These are phyloP conservation scores for Collybia mongolica DNA, from an alignment of 768 basidiomycete species.

Conservation along the genomic window DNA sequence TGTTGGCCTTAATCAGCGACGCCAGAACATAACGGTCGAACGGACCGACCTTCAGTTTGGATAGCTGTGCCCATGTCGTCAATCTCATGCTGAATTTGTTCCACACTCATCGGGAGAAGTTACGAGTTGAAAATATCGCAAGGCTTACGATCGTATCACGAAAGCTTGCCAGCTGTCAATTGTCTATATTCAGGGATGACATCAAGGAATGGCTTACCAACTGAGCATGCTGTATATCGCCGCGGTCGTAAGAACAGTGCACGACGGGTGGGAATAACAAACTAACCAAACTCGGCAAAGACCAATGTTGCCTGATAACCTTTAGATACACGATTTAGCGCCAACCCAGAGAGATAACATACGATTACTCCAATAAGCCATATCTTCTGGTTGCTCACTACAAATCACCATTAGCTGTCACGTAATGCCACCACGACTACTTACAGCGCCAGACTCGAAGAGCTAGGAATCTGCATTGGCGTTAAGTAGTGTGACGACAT, in stretches of 20 bases:
- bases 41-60: constrained; percentile 38
- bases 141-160: constrained; percentile 43
- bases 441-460: constrained; percentile 44
- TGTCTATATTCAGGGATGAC: constrained; percentile 2
- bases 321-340: background rate
- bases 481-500: background rate
- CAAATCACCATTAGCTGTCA: too few relatives aligned
- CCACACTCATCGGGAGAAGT: constrained; percentile 1
- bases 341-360: constrained; percentile 13
- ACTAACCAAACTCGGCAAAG: constrained; percentile 49
- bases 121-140: background rate
- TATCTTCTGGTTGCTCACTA: constrained; percentile 50
- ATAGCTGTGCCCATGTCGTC: constrained; percentile 42
- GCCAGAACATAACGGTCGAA: constrained; percentile 5
- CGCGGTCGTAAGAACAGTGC: background rate
- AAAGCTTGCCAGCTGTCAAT: constrained; percentile 30
- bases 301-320: constrained; percentile 38
- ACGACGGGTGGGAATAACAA: background rate
- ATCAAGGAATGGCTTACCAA: constrained; percentile 30
- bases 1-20: background rate
- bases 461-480: constrained; percentile 34
- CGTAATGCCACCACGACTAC: constrained; percentile 7
- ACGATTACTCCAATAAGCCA: constrained; percentile 43
- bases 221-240: constrained; percentile 33
- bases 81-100: constrained; percentile 35